These are phyloP conservation scores for Penicillium maclennaniae DNA, from an alignment of 495 filamentous ascomycete species.

Conservation along the genomic window DNA sequence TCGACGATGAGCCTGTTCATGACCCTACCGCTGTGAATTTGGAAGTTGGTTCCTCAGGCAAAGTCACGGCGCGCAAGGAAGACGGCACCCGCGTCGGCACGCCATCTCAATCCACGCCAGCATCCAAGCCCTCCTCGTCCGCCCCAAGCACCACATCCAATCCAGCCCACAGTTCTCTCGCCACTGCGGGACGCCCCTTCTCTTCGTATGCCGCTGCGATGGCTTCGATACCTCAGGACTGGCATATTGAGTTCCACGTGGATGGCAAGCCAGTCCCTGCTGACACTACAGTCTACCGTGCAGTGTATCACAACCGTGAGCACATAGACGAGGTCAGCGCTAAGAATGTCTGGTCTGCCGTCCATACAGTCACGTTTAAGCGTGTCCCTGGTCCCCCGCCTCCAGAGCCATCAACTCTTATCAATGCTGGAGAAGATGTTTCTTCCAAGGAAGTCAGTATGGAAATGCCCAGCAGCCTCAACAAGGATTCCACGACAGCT, in stretches of 20 bases:
- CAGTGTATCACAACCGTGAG: constrained; percentile 71
- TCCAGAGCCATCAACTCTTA: constrained; percentile 66
- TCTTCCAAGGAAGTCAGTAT: constrained; percentile 42
- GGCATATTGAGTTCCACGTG: constrained; percentile 96
- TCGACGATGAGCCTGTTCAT: constrained; percentile 66
- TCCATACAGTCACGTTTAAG: constrained; percentile 89
- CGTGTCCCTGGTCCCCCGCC: constrained; percentile 85
- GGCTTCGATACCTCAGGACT: constrained; percentile 72
- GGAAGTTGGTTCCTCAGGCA: constrained; percentile 84
- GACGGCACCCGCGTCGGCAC: constrained; percentile 89
- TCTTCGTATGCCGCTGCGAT: constrained; percentile 82
- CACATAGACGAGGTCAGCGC: constrained; percentile 61
- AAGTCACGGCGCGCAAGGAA: constrained; percentile 93
- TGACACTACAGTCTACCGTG: constrained; percentile 95
- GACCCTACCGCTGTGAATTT: constrained; percentile 90
- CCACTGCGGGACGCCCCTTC: constrained; percentile 46
- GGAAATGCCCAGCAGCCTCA: constrained; percentile 75
- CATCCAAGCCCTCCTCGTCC: constrained; percentile 46
- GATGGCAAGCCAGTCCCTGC: constrained; percentile 77
- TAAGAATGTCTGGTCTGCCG: constrained; percentile 81
- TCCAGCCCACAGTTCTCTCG: constrained; percentile 36
- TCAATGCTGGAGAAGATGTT: constrained; percentile 47
- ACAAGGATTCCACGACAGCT: constrained; percentile 75
- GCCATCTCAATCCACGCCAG: constrained; percentile 61
- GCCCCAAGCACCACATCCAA: constrained; percentile 31